phyloP scores from a whole-genome alignment of 306 rosid genomes.

The Casuarina equisetifolia region DNA sequence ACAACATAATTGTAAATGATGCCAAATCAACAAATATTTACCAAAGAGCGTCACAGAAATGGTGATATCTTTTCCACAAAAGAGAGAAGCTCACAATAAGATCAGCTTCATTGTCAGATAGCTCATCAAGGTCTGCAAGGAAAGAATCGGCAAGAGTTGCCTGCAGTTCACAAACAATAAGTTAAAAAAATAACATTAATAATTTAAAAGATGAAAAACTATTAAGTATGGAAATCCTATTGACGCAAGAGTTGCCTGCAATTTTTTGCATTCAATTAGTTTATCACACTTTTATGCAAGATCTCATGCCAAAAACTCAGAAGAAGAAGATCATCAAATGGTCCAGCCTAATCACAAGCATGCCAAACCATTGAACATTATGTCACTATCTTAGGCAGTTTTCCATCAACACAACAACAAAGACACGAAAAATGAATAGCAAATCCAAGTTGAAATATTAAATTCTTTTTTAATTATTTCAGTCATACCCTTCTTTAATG shows the following conservation, averaged over 20 bases:
- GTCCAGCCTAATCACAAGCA: not conserved
- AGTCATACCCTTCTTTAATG: not conserved
- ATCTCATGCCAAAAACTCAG: not conserved
- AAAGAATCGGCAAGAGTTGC: slow-evolving; percentile 95
- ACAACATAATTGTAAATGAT: not conserved
- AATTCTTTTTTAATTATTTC: not conserved
- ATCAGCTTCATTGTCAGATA: slow-evolving; percentile 86
- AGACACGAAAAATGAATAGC: too few relatives aligned
- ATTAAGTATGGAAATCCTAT: too few relatives aligned
- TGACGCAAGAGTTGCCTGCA: not conserved
- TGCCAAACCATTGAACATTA: not conserved
- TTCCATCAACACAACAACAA: too few relatives aligned
- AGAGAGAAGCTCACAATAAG: slow-evolving; percentile 44
- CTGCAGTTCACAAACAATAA: slow-evolving; percentile 43
- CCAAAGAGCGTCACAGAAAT: not conserved
- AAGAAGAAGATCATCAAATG: not conserved
- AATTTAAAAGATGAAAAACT: too few relatives aligned
- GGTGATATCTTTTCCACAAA: not conserved
- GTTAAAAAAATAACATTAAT: not conserved
- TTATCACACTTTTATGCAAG: not conserved
- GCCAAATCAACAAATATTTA: slow-evolving; percentile 3
- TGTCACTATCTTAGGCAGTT: not conserved
- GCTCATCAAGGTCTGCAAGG: slow-evolving; percentile 94
- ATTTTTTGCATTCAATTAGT: not conserved
- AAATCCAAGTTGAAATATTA: not conserved